These are phyloP conservation scores for Lasiodiplodia sp. DNA, from an alignment of 2,329 filamentous ascomycete species.

Conservation along the genomic window DNA sequence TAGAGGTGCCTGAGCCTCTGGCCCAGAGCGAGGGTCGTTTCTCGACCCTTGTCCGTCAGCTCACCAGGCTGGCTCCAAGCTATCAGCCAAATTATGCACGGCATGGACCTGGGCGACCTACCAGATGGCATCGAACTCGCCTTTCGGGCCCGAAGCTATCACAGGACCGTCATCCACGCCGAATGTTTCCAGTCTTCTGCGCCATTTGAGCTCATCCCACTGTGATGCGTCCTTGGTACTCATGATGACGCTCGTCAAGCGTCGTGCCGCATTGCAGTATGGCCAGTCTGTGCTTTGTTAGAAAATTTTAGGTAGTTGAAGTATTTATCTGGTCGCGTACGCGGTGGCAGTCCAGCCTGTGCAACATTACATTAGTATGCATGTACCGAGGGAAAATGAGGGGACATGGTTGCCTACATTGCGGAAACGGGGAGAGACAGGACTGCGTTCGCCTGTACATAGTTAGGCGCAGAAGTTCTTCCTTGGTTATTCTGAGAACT, in stretches of 20 bases:
- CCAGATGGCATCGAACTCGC: conserved; percentile 82
- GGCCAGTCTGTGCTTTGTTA: conserved; percentile 71
- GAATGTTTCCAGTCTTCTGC: conserved; percentile 84
- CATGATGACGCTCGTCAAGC: conserved; percentile 70
- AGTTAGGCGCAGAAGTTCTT: background rate
- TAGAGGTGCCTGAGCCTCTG: conserved; percentile 58
- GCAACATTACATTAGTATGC: conserved; percentile 2
- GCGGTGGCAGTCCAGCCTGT: conserved; percentile 58
- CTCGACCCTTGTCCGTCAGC: conserved; percentile 58
- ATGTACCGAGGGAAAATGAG: background rate
- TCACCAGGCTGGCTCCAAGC: conserved; percentile 53
- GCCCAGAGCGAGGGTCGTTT: conserved; percentile 58
- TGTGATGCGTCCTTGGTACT: conserved; percentile 58
- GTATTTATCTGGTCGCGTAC: conserved; percentile 41
- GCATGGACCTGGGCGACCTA: conserved; percentile 54
- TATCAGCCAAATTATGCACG: background rate
- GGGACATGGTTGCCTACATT: conserved; percentile 56
- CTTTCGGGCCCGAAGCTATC: conserved; percentile 70
- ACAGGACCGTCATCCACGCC: conserved; percentile 69
- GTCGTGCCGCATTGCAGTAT: conserved; percentile 81
- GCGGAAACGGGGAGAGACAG: conserved; percentile 86
- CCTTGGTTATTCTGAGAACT: background rate
- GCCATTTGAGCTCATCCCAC: conserved; percentile 68
- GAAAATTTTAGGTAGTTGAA: conserved; percentile 34
- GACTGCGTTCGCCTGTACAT: conserved; percentile 73